Base-by-base conservation (phyloP, 306 rosid genomes). In the Medicago lupulina region DNA sequence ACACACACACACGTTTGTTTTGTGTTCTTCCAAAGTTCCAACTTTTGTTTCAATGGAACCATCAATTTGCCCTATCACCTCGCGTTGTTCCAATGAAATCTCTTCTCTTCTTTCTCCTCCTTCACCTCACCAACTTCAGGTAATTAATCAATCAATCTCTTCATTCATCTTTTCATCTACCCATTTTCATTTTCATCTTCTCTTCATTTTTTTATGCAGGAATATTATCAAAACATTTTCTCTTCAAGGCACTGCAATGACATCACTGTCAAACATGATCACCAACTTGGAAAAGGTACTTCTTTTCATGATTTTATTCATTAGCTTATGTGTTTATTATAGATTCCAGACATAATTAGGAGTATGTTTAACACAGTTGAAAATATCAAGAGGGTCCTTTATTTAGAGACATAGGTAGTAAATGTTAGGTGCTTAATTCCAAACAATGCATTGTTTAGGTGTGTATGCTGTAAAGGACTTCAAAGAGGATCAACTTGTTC, bases 401-500 rank as follows among this genome's bases (percentile, higher is more conserved):
- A n/a, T n/a, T n/a, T n/a, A n/a, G n/a, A n/a, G n/a, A n/a, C n/a
- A n/a, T n/a, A n/a, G 38, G 7, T 4, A 34, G 38, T 34, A 34
- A 2, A 34, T 34, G 7, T 2, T 34, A 34, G 3, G 38, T 4
- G 3, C 38, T 34, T n/a, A n/a, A n/a, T n/a, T 46, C n/a, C 7
- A 46, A 46, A 46, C 2, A 4, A 1, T 13, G 15, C 13, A 36
- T 74, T 15, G 53, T 62, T 67, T 65, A 94, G 98, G 96, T 74
- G 76, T 90, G 14, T 85, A 67, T 86, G 92, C 97, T 50, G 84
- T 78, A 62, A 69, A 14, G 72, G 85, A 76, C 58, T 89, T 95
- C 77, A 79, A 80, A 79, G 92, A 89, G 85, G 97, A 79, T 54
- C 86, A 88, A 59, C 96, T 95, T 73, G 77, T 95, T 75, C 83